phyloP scores from a whole-genome alignment of 225 moss, liverwort and hornwort genomes.

The Physcomitrellopsis africana region DNA sequence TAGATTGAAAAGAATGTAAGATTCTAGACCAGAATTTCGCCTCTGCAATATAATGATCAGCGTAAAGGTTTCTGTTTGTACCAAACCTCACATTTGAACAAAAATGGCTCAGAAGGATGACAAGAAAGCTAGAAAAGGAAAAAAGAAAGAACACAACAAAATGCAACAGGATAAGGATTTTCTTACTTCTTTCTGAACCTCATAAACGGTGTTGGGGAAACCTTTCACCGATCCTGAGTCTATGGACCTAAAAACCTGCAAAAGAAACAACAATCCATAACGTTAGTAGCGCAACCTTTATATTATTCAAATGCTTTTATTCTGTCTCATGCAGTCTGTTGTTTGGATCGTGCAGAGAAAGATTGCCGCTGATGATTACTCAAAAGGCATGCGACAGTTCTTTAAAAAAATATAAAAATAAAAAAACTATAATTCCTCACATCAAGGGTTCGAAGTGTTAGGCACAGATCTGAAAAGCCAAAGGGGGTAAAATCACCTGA shows the following conservation, averaged over 20 bases:
- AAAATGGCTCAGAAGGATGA: not conserved
- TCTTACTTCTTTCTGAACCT: constrained; percentile 51
- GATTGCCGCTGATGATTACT: not conserved
- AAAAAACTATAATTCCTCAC: no score
- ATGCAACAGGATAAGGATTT: not conserved
- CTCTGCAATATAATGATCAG: not conserved
- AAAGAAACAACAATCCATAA: not conserved
- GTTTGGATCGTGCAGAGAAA: not conserved
- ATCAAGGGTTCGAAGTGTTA: no score
- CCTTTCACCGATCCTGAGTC: constrained; percentile 65
- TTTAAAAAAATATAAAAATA: no score
- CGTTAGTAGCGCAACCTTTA: not conserved
- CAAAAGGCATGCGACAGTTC: not conserved
- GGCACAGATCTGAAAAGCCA: not conserved
- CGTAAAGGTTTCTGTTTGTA: not conserved
- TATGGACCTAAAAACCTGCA: constrained; percentile 56
- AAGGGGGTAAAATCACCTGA: constrained; percentile 54
- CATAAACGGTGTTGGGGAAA: constrained; percentile 42
- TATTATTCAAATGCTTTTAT: no score
- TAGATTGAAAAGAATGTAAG: not conserved
- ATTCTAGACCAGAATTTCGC: not conserved
- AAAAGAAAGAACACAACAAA: no score
- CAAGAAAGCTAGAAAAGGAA: not conserved
- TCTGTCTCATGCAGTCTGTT: no score
- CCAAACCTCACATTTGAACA: not conserved